These are phyloP conservation scores for Ilyonectria mors-panacis DNA, from an alignment of 2,329 filamentous ascomycete species.

Conservation along the genomic window DNA sequence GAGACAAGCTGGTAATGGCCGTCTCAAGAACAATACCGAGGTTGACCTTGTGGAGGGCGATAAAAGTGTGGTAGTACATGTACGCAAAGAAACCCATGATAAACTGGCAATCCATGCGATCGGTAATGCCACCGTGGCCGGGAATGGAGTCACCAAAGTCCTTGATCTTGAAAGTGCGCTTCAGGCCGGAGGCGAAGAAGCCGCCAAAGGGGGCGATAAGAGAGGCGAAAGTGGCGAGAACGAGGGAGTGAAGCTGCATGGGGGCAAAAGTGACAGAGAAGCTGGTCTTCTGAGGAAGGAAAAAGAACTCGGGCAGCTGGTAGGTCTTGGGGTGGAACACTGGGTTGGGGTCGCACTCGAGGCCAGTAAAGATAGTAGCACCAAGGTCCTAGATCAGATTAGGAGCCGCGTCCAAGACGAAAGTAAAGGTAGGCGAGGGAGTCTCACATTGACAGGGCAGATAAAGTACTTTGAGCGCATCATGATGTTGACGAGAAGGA, in stretches of 20 bases:
- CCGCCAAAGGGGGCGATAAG: slow-evolving; percentile 97
- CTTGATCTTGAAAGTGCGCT: slow-evolving; percentile 99
- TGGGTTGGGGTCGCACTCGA: slow-evolving; percentile 91
- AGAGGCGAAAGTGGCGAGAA: slow-evolving; percentile 93
- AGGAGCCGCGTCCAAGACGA: background rate
- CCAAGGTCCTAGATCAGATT: slow-evolving; percentile 78
- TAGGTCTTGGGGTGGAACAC: slow-evolving; percentile 88
- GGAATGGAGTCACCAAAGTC: slow-evolving; percentile 99
- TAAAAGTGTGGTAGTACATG: slow-evolving; percentile 99
- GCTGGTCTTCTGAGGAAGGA: slow-evolving; percentile 71
- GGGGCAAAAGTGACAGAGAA: slow-evolving; percentile 83
- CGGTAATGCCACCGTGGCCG: slow-evolving; percentile 97
- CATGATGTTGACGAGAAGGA: slow-evolving; percentile 85
- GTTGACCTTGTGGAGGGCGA: slow-evolving; percentile 87
- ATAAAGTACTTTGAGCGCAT: slow-evolving; percentile 97
- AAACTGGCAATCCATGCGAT: slow-evolving; percentile 99
- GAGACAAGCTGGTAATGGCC: slow-evolving; percentile 88
- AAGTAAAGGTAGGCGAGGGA: background rate
- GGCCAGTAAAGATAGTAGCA: slow-evolving; percentile 90
- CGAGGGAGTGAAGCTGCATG: slow-evolving; percentile 93
- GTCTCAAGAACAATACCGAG: slow-evolving; percentile 91
- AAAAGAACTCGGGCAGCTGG: slow-evolving; percentile 79
- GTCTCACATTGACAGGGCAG: slow-evolving; percentile 87
- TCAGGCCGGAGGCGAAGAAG: slow-evolving; percentile 97
- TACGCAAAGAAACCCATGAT: slow-evolving; percentile 99